phyloP scores from a whole-genome alignment of 2,329 filamentous ascomycete species.

The Truncatella angustata region DNA sequence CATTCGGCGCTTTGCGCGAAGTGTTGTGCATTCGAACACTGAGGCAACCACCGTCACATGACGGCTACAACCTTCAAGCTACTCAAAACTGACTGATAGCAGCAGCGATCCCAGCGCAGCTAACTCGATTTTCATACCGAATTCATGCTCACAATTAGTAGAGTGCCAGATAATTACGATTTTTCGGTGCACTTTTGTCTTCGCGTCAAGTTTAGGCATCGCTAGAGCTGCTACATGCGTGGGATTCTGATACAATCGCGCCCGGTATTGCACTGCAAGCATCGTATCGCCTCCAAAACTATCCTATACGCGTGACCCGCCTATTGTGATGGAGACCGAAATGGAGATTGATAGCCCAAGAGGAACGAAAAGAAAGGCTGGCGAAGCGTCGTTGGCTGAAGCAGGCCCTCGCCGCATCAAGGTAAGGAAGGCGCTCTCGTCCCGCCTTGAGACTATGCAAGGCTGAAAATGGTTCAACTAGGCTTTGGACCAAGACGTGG shows the following conservation, averaged over 20 bases:
- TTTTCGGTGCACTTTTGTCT: no score
- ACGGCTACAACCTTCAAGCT: not conserved
- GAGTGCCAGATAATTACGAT: no score
- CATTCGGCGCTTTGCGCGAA: not conserved
- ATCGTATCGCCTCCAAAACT: not conserved
- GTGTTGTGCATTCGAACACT: not conserved
- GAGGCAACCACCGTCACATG: conserved; percentile 1
- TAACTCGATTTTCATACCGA: no score
- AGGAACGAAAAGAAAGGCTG: conserved; percentile 51
- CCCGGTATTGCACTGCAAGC: not conserved
- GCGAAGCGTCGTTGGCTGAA: conserved; percentile 32
- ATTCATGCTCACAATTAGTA: no score
- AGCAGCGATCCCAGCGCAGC: no score
- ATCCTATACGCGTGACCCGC: no score
- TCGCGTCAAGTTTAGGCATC: no score
- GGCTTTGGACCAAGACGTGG: conserved; percentile 86
- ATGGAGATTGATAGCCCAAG: conserved; percentile 44
- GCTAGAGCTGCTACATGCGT: not conserved
- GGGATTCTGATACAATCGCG: not conserved
- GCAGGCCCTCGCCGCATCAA: conserved; percentile 42
- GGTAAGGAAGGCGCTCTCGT: conserved; percentile 31
- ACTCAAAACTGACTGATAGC: no score
- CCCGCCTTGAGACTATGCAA: not conserved
- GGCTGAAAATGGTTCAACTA: conserved; percentile 32
- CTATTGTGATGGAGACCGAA: conserved; percentile 32